Evolutionary conservation across 2,329 filamentous ascomycete genomes (phyloP), one percentile per base, ranked within the genome.

Genomic region (Teratosphaeria epicoccoides): DNA sequence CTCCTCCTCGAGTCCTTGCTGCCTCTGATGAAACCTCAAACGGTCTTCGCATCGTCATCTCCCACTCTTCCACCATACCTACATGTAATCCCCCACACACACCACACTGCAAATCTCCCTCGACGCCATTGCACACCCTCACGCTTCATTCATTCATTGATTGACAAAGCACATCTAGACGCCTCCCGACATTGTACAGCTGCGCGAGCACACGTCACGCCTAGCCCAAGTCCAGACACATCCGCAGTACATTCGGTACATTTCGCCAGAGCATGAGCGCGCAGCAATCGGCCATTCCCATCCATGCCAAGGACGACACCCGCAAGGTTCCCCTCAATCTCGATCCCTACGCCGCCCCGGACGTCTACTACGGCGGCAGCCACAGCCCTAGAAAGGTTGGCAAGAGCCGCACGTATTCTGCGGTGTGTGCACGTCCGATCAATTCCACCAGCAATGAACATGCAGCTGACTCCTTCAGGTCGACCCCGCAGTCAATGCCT

Each of bases 361-460:
- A 78, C 55, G 68, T 81, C 57, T 83, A 83, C 67, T 83, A 83
- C 68, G 78, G 79, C 58, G 71, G 76, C 49, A 72, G 73, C 53
- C 70, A 75, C 56, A 65, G 68, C 55, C 71, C 71, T 60, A 68
- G 71, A 56, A 73, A 75, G 62, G 66, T 71, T 49, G 68, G 70
- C 54, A 71, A 76, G 50, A 69, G 69, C 45, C 71, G 79, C 54
- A 78, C 78, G 4, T 77, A 78, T 61, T 81, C 78, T 29, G 72
- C 76, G 54, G 78, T 81, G 70, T 66, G 76, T 66, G 12, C 49
- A 22, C 12, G 17, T n/a, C n/a, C n/a, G n/a, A n/a, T 12, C 25
- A 22, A 47, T 12, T 11, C 43, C 23, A 24, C 11, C 44, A 47
- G 53, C 52, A 55, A 33, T 24, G 24, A 51, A 53, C 29, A 51